Conservation (phyloP, 306 rosid species). For the Cicer judaicum region DNA sequence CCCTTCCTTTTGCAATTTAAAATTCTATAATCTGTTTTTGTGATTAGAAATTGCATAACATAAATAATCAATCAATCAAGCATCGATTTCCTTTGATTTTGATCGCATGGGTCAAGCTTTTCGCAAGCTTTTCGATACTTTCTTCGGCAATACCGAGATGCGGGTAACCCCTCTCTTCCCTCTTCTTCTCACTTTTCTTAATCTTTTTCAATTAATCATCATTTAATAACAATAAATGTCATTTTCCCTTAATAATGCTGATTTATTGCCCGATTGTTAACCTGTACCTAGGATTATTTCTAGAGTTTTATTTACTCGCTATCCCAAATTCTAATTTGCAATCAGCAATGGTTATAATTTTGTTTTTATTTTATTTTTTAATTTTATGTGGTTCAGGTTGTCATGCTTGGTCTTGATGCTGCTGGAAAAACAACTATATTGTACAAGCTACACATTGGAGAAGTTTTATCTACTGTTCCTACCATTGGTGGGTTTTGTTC, state of each 20-base stretch:
- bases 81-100: slow-evolving; percentile 26
- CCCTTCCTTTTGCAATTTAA: background rate
- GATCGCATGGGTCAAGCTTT: slow-evolving; percentile 66
- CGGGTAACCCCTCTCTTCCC: slow-evolving; percentile 41
- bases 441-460: slow-evolving; percentile 95
- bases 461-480: slow-evolving; percentile 94
- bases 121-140: slow-evolving; percentile 63
- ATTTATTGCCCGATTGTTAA: slow-evolving; percentile 10
- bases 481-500: slow-evolving; percentile 74
- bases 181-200: background rate
- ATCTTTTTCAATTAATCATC: background rate
- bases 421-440: slow-evolving; percentile 95
- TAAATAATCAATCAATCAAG: background rate
- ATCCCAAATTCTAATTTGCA: background rate
- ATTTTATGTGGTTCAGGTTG: slow-evolving; percentile 68
- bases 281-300: background rate
- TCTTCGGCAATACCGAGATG: slow-evolving; percentile 65
- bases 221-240: background rate
- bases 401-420: slow-evolving; percentile 97
- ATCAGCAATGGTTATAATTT: background rate
- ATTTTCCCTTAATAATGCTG: background rate
- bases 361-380: background rate
- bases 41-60: background rate
- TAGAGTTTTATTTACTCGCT: background rate
- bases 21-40: background rate